These are phyloP conservation scores for Nitzschia sp. DNA, from an alignment of 108 stramenopile species.

Conservation along the genomic window DNA sequence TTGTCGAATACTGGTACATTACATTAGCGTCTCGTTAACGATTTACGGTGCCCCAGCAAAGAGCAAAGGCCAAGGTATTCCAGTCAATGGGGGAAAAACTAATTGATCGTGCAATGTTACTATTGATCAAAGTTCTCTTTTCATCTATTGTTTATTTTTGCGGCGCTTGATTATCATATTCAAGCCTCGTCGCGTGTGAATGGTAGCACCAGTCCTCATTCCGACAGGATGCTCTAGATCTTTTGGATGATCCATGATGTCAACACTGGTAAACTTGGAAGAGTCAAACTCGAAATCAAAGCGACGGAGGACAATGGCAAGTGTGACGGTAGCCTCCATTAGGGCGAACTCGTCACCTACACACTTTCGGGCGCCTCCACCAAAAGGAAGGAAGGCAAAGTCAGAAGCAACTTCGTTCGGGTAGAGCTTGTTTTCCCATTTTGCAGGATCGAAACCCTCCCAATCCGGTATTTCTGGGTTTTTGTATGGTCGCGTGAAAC, in stretches of 20 bases:
- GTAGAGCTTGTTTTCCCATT: constrained; percentile 86
- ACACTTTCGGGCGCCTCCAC: constrained; percentile 94
- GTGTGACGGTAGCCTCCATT: constrained; percentile 91
- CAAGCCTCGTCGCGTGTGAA: constrained; percentile 93
- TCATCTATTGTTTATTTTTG: not conserved
- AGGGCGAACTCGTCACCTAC: constrained; percentile 96
- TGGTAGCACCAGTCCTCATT: constrained; percentile 95
- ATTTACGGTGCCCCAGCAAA: no score
- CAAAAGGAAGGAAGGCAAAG: constrained; percentile 90
- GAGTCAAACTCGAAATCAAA: constrained; percentile 94
- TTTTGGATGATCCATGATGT: constrained; percentile 52
- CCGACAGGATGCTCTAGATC: constrained; percentile 91
- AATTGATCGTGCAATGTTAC: not conserved
- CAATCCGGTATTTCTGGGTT: constrained; percentile 91
- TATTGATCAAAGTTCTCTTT: no score
- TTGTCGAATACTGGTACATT: no score
- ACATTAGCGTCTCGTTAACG: no score
- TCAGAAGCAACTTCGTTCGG: constrained; percentile 93
- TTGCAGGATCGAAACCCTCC: constrained; percentile 89
- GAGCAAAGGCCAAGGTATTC: no score
- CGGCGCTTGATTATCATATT: constrained; percentile 69
- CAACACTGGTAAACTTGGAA: constrained; percentile 24
- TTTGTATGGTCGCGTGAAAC: constrained; percentile 82
- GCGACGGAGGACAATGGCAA: constrained; percentile 88
- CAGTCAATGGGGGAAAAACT: not conserved